A percentile compares a stretch with the other conserved stretches of the same genome.
Evolutionary conservation across 176 grass and related monocot genomes (phyloP).

Genomic region (Tuctoria greenei): DNA sequence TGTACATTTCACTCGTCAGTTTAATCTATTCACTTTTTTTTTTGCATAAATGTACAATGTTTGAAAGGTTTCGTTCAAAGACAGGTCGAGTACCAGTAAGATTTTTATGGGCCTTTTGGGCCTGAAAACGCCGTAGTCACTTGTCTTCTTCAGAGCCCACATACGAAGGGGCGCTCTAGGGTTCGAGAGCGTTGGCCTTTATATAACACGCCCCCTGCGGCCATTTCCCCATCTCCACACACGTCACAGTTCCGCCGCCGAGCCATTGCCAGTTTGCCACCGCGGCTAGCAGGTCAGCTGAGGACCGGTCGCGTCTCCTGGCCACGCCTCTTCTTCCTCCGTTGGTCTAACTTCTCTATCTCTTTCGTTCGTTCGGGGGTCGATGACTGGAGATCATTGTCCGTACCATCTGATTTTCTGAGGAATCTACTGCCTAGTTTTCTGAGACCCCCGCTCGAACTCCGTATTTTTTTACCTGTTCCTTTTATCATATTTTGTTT

Average conservation of each 20-base stretch:
- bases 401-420: constrained; percentile 63
- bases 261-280: neutral
- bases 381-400: constrained; percentile 45
- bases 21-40: no score
- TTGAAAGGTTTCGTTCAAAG: no score
- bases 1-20: no score
- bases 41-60: no score
- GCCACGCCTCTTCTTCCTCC: neutral
- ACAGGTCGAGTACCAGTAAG: neutral
- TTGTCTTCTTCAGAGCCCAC: neutral
- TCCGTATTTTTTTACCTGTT: no score
- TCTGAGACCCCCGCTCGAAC: constrained; percentile 40
- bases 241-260: neutral
- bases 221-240: fast-evolving
- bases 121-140: neutral
- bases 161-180: neutral
- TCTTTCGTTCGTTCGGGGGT: neutral
- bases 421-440: constrained; percentile 23
- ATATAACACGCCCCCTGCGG: constrained; percentile 3
- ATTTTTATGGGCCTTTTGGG: neutral
- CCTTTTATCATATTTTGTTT: no score
- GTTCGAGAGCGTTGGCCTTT: neutral
- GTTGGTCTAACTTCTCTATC: no score
- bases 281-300: neutral
- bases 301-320: fast-evolving